Conservation (phyloP, 495 filamentous ascomycete species). For the Neurospora sp. region DNA sequence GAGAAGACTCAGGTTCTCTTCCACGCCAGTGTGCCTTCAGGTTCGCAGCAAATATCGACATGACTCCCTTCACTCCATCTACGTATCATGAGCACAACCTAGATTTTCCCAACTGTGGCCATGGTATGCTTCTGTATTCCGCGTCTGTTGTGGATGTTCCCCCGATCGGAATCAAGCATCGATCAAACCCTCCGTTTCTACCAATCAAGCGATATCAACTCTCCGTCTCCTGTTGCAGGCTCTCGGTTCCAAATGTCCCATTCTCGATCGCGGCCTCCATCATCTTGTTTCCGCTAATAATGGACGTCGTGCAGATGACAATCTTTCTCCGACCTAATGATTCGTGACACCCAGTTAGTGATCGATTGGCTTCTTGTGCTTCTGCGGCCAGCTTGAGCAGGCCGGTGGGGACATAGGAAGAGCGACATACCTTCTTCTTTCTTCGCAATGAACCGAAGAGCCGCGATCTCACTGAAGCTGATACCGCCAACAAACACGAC, state of each 20-base stretch:
- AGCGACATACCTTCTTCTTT: slow-evolving; percentile 61
- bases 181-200: neutral
- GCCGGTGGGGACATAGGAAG: neutral
- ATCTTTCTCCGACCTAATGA: slow-evolving; percentile 57
- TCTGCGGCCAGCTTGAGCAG: neutral
- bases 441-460: slow-evolving; percentile 78
- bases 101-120: neutral
- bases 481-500: slow-evolving; percentile 94
- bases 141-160: neutral
- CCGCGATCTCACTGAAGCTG: slow-evolving; percentile 92
- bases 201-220: neutral
- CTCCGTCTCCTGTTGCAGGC: neutral
- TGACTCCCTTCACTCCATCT: neutral
- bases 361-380: neutral
- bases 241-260: slow-evolving; percentile 47
- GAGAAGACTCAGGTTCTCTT: neutral
- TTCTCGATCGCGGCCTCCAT: slow-evolving; percentile 82
- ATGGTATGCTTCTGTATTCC: neutral
- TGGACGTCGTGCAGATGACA: slow-evolving; percentile 81
- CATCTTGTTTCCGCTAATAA: slow-evolving; percentile 83
- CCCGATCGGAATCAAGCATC: neutral
- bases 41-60: slow-evolving; percentile 5
- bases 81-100: neutral
- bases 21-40: slow-evolving; percentile 3
- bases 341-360: slow-evolving; percentile 7